These are phyloP conservation scores for Lactarius vividus DNA, from an alignment of 768 basidiomycete species.

Conservation along the genomic window DNA sequence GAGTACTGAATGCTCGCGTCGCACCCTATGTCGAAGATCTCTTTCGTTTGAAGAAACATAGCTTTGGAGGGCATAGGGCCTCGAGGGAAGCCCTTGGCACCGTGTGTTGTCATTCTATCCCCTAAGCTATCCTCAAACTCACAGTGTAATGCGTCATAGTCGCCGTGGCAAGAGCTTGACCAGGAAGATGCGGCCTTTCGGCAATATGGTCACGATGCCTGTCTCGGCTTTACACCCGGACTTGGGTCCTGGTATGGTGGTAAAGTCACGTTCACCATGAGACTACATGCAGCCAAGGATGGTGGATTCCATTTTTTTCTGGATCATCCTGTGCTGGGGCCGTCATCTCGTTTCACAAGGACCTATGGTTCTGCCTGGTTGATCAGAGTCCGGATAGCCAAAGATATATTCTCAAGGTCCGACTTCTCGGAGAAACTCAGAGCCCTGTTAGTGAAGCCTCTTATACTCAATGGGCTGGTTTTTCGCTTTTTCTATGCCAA, in stretches of 20 bases:
- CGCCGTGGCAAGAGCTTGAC: constrained; percentile 64
- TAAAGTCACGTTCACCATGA: constrained; percentile 52
- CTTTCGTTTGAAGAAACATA: neutral
- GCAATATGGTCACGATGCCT: constrained; percentile 34
- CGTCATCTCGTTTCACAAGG: constrained; percentile 57
- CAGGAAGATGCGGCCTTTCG: constrained; percentile 45
- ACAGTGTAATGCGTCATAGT: constrained; percentile 36
- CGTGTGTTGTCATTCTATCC: constrained; percentile 20
- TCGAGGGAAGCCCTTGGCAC: constrained; percentile 14
- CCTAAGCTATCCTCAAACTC: constrained; percentile 17
- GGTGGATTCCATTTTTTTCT: constrained; percentile 41
- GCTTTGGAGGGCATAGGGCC: neutral
- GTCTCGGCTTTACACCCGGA: constrained; percentile 40
- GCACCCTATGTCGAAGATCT: constrained; percentile 8
- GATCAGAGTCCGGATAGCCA: constrained; percentile 48
- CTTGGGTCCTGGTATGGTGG: constrained; percentile 57
- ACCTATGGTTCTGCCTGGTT: constrained; percentile 63
- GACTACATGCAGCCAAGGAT: constrained; percentile 30
- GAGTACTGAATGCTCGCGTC: neutral
- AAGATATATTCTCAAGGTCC: constrained; percentile 34
- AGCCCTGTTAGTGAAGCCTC: constrained; percentile 46
- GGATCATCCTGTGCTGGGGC: constrained; percentile 47
- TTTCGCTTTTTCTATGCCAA: constrained; percentile 56
- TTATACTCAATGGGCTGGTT: constrained; percentile 52
- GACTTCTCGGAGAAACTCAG: constrained; percentile 33